phyloP scores from a whole-genome alignment of 2,329 filamentous ascomycete species.

The Furcasterigmium sp. region DNA sequence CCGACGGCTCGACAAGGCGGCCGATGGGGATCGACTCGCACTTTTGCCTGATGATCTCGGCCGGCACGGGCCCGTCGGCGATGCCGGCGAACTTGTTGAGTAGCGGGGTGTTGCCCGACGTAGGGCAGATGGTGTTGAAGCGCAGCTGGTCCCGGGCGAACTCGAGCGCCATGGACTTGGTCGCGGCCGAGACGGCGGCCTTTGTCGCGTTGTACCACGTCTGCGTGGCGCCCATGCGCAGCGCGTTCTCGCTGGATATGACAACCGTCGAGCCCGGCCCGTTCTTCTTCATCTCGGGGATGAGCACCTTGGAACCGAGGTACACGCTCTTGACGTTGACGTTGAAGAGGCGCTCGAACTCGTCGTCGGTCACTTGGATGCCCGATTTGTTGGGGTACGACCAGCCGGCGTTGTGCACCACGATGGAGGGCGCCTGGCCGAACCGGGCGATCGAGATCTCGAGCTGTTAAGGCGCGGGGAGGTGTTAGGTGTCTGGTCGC shows the following conservation, averaged over 20 bases:
- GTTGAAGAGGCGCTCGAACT: conserved; percentile 5
- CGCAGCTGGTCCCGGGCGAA: conserved; percentile 5
- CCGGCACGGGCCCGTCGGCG: too few species aligned
- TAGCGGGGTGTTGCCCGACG: conserved; percentile 7
- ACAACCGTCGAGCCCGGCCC: conserved; percentile 5
- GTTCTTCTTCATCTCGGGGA: conserved; percentile 7
- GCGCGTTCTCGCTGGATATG: conserved; percentile 5
- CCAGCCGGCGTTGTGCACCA: too few species aligned
- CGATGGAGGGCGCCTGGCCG: too few species aligned
- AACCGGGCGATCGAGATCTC: too few species aligned
- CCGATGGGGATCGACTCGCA: too few species aligned
- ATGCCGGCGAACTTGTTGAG: too few species aligned
- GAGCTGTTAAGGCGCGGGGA: too few species aligned
- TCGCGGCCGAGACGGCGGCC: conserved; percentile 3
- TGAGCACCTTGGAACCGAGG: conserved; percentile 5
- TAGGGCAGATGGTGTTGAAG: conserved; percentile 7
- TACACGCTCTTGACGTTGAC: conserved; percentile 9
- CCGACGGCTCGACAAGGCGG: too few species aligned
- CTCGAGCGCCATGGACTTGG: conserved; percentile 9
- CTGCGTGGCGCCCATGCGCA: conserved; percentile 2
- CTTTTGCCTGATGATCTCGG: too few species aligned
- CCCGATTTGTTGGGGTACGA: conserved; percentile 6
- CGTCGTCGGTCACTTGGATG: conserved; percentile 4
- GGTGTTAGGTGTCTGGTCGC: too few species aligned
- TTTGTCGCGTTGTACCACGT: conserved; percentile 10